Evolutionary conservation across 257 asterid genomes (phyloP), one percentile per base, ranked within the genome.

Genomic region (Ocimum tenuiflorum): DNA sequence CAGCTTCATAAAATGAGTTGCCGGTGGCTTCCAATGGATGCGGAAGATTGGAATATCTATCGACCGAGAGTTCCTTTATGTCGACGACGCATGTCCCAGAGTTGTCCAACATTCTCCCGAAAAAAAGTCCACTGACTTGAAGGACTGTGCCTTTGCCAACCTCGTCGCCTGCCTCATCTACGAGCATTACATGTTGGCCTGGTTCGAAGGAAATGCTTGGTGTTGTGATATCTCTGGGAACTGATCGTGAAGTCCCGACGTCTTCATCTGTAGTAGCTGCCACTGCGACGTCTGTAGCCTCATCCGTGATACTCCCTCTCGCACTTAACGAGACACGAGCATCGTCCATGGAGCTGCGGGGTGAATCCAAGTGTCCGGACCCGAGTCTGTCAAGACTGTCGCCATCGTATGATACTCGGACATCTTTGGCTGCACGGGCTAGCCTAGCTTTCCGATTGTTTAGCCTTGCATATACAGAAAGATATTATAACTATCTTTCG

Each of bases 391-490:
- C 95, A 46, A 72, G 69, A 69, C 24, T 80, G 55, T 84, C 96
- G 8, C 83, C 87, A 63, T 86, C 97, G 54, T 83, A 79, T 19
- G 81, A 52, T 54, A 60, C 74, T 45, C 95, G 91, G 6, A 73
- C 83, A 75, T 84, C 97, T 78, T 90, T 88, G 55, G 95, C 96
- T 27, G 78, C 87, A 74, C 97, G 97, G 61, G 97, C 96, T 27
- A 94, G 80, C 91, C 82, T 88, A n/a, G 97, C 99, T 75, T 94
- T 94, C 64, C 99, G 81, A 72, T 90, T 94, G 71, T 94, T 94
- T 71, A 94, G 88, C 99, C 99, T n/a, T 94, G 88, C 63, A 20
- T 6, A 71, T 15, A 68, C 39, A 57, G 31, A n/a, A n/a, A n/a
- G n/a, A n/a, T n/a, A n/a, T n/a, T n/a, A n/a, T n/a, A n/a, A n/a